Evolutionary conservation across 306 rosid species (phyloP), one percentile per base, ranked within the genome.

Genomic region (Abrus precatorius): DNA sequence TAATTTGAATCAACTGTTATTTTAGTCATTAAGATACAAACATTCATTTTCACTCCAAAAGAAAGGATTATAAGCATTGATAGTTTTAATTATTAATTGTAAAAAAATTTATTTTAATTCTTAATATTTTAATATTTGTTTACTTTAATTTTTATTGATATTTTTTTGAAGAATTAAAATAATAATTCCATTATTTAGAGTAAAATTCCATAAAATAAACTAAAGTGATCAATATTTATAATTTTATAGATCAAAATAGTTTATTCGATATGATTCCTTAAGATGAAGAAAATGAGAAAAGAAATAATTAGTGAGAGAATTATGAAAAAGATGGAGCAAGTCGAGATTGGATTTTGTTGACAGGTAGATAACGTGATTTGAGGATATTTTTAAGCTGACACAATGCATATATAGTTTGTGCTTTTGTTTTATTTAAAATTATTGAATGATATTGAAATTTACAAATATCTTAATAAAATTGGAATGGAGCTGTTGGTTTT

Each of bases 331-430:
- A 29, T 36, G 28, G 59, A 60, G 47, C 28, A 1, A 38, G 55
- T 70, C 45, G 41, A 61, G 43, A 64, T 63, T 73, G 61, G 60
- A 20, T 40, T 76, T 75, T 9, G 65, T 65, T 48, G 72, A 49
- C 28, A 48, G 72, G 13, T 61, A 34, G 62, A 65, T 30, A 44
- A 67, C 54, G 48, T 3, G 9, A 7, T 67, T 67, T 65, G 3
- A 5, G 33, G 28, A 64, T 64, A 30, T 28, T 57, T 57, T 28
- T 28, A 20, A 8, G 40, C 40, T 29, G 38, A 57, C 36, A 57
- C 64, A 33, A 27, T 7, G 38, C 36, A 12, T 57, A 29, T 9
- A 28, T 57, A 29, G 64, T 57, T 57, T 57, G 64, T 57, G 64
- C 0, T 20, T 57, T 8, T 9, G 38, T 29, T 29, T 57, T 9